Evolutionary conservation across 2,329 filamentous ascomycete genomes (phyloP).

Genomic region (Tolypocladium nubicola): DNA sequence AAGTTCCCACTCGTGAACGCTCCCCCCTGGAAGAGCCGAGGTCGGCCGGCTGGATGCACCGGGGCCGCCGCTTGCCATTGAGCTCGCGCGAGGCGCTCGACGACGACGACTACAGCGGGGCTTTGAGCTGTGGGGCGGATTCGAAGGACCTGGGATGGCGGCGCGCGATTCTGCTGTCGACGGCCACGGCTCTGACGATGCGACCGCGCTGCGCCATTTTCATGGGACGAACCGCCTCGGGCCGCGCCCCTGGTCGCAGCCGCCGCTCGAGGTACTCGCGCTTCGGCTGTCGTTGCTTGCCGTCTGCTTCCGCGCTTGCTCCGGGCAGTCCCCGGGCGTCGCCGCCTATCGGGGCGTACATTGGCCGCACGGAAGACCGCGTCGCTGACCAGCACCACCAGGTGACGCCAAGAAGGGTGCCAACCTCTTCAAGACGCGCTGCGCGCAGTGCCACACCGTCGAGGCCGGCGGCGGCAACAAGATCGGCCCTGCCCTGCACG

Average conservation of each 20-base stretch:
- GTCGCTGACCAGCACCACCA: constrained; percentile 22
- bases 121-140: neutral
- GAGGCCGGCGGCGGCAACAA: constrained; percentile 89
- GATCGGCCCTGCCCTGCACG: constrained; percentile 93
- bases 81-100: constrained; percentile 4
- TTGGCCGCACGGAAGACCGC: neutral
- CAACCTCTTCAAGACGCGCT: constrained; percentile 98
- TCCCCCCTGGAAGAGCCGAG: constrained; percentile 1
- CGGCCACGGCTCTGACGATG: neutral
- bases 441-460: constrained; percentile 96
- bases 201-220: constrained; percentile 3
- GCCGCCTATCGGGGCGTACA: neutral
- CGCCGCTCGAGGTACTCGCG: neutral
- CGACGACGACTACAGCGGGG: neutral
- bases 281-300: neutral
- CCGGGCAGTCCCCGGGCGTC: neutral
- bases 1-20: constrained; percentile 16
- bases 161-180: neutral
- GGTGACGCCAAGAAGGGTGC: constrained; percentile 95
- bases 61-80: constrained; percentile 10
- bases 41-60: neutral
- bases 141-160: neutral
- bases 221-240: neutral
- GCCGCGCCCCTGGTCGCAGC: neutral
- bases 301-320: neutral